phyloP scores from a whole-genome alignment of 805 yeast genomes.

The Candida michaelii region DNA sequence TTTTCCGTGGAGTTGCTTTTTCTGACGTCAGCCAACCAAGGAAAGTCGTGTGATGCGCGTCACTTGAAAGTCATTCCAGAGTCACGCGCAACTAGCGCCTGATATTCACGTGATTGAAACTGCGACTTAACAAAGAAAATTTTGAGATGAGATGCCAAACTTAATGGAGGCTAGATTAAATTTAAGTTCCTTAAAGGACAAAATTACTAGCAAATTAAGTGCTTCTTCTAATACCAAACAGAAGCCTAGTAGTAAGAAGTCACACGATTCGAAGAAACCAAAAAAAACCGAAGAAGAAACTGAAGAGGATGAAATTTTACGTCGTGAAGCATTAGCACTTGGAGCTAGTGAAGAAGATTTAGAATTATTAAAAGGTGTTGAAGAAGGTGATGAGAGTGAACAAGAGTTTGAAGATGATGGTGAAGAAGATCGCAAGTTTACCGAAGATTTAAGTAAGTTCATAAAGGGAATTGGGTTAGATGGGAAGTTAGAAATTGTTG shows the following conservation, averaged over 20 bases:
- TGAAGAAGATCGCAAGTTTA: conserved; percentile 41
- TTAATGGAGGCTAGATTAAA: conserved; percentile 48
- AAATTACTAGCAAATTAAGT: conserved; percentile 55
- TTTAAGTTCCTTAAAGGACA: conserved; percentile 62
- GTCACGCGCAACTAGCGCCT: too few species aligned
- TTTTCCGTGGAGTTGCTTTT: background rate
- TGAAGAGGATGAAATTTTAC: conserved; percentile 41
- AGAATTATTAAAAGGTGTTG: conserved; percentile 55
- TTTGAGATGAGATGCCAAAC: conserved; percentile 9
- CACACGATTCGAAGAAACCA: conserved; percentile 2
- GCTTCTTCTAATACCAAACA: background rate
- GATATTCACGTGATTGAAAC: background rate
- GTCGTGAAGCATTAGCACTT: conserved; percentile 72
- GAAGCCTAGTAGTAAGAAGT: conserved; percentile 6
- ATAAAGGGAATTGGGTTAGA: conserved; percentile 69
- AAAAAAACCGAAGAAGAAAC: conserved; percentile 2
- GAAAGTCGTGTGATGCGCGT: too few species aligned
- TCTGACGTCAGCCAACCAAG: too few species aligned
- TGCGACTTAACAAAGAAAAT: background rate
- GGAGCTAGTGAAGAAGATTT: conserved; percentile 90
- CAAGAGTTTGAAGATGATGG: conserved; percentile 49
- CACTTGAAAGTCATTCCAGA: too few species aligned
- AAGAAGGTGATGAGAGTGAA: conserved; percentile 53
- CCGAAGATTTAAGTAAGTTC: conserved; percentile 56
- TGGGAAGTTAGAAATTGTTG: conserved; percentile 33